Conservation (phyloP, 176 grass and related monocot species). For the Oryza glumipatula region DNA sequence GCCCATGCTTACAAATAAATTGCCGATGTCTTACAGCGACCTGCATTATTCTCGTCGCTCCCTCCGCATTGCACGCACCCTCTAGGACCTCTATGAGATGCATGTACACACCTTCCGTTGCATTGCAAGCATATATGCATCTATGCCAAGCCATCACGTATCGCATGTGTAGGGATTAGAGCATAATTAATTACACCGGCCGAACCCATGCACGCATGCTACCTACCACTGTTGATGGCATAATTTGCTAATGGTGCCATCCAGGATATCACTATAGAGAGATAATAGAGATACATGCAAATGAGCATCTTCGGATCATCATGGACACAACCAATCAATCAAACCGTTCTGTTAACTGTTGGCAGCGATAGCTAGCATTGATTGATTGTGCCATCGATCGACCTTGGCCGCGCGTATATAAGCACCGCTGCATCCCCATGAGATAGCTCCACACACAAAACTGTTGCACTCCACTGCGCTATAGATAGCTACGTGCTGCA, state of each 20-base stretch:
- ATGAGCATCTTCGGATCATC: neutral
- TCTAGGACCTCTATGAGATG: neutral
- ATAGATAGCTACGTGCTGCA: slow-evolving; percentile 3
- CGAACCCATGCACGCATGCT: neutral
- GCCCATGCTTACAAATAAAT: slow-evolving; percentile 2
- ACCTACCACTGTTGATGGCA: neutral
- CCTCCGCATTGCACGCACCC: neutral
- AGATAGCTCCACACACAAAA: neutral
- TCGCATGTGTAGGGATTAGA: neutral
- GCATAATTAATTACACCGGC: neutral
- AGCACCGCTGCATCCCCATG: neutral
- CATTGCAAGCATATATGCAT: neutral
- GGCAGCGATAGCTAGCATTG: neutral
- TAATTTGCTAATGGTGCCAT: neutral
- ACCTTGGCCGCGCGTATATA: slow-evolving; percentile 6
- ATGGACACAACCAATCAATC: neutral
- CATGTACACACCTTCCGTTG: neutral
- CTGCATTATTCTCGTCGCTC: neutral
- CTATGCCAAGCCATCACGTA: neutral
- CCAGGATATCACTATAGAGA: neutral
- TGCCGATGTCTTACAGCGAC: neutral
- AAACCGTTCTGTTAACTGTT: neutral
- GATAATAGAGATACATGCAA: neutral
- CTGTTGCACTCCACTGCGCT: neutral
- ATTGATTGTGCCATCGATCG: neutral